These are phyloP conservation scores for Chimonanthus praecox DNA, from an alignment of 164 flowering plant species.

Conservation along the genomic window DNA sequence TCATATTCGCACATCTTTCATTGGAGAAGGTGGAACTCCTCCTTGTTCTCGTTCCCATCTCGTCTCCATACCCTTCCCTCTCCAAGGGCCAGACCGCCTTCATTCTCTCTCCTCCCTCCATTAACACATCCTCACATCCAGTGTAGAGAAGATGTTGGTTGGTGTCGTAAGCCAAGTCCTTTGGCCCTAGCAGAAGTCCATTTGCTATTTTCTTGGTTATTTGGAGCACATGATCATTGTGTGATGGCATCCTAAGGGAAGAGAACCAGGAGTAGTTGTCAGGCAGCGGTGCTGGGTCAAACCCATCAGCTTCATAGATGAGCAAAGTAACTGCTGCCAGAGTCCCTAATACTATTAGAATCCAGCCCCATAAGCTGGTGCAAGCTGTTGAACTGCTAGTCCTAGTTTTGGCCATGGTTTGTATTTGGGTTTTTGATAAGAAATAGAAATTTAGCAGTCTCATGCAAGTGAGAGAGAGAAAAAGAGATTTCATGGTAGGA, in stretches of 20 bases:
- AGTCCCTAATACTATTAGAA: background rate
- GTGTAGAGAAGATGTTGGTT: conserved; percentile 44
- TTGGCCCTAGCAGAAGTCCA: conserved; percentile 52
- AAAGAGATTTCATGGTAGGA: too few species aligned
- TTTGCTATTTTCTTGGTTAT: conserved; percentile 41
- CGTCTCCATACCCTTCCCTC: too few species aligned
- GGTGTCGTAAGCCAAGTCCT: conserved; percentile 60
- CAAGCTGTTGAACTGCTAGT: too few species aligned
- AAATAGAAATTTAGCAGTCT: too few species aligned
- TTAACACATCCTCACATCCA: conserved; percentile 74
- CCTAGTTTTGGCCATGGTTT: too few species aligned
- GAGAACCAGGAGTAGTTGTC: conserved; percentile 16
- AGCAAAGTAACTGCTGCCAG: conserved; percentile 25
- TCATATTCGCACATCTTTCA: too few species aligned
- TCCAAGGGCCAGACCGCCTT: too few species aligned
- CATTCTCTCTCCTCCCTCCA: conserved; percentile 18
- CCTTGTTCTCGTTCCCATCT: too few species aligned
- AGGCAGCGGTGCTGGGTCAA: conserved; percentile 56
- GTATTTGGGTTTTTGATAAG: too few species aligned
- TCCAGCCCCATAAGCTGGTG: background rate
- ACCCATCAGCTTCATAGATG: conserved; percentile 38
- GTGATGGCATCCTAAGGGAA: conserved; percentile 18
- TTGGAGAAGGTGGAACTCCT: too few species aligned
- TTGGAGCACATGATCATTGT: conserved; percentile 29
- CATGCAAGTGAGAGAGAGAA: too few species aligned